These are phyloP conservation scores for Leccinum aurantiacum DNA, from an alignment of 768 basidiomycete genomes.

Conservation along the genomic window DNA sequence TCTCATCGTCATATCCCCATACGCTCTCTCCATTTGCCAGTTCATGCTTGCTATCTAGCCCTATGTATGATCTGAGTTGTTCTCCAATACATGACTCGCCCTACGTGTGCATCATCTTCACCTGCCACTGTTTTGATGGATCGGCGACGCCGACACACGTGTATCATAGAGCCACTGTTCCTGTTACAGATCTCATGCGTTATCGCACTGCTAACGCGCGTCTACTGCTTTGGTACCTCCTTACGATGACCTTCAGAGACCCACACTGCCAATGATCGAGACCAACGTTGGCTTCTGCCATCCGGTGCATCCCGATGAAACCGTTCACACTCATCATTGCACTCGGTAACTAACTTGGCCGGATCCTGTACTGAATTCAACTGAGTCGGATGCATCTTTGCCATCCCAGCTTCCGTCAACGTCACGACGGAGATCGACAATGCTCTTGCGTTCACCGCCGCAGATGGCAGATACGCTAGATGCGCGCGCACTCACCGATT, in stretches of 20 bases:
- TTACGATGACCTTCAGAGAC: not conserved
- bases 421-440: conserved; percentile 7
- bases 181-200: conserved; percentile 13
- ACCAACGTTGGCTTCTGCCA: conserved; percentile 7
- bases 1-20: not conserved
- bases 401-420: conserved; percentile 11
- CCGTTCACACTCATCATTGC: conserved; percentile 5
- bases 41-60: not conserved
- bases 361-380: not conserved
- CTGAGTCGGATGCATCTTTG: not conserved
- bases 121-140: conserved; percentile 13
- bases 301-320: conserved; percentile 19
- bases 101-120: not conserved
- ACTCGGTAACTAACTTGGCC: conserved; percentile 15
- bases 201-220: conserved; percentile 1
- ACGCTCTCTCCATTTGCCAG: conserved; percentile 1
- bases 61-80: not conserved
- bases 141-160: conserved; percentile 6
- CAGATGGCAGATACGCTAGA: not conserved
- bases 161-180: conserved; percentile 1
- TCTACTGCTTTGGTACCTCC: conserved; percentile 5
- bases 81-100: not conserved
- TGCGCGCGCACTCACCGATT: not conserved
- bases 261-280: conserved; percentile 21
- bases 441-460: not conserved